Base-by-base conservation (phyloP, 2,329 filamentous ascomycete species). In the Dothideomycetes sp. region DNA sequence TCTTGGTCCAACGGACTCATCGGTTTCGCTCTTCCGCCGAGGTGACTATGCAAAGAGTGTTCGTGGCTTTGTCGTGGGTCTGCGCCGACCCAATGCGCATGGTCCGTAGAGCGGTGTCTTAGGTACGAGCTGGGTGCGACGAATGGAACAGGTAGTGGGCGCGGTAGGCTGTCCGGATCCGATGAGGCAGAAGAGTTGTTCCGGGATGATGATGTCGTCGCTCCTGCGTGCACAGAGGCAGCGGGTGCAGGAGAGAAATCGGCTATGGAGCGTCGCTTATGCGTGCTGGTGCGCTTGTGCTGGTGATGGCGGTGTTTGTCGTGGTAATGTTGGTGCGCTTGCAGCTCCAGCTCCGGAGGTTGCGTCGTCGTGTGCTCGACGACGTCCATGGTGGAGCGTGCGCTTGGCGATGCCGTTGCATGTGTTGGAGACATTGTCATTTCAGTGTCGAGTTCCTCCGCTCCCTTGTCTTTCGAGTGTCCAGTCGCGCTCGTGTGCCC, bases 1-100 rank as follows among this genome's bases (percentile, higher is more conserved):
- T 88, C 83, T 64, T 72, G 77, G 60, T 89, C 83, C 43, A 84
- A 68, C 45, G 74, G 70, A 52, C 70, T 79, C 60, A 73, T 62
- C 46, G 69, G 38, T 27, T 27, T 27, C 22, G 22, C 7, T 12
- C 12, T 27, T 27, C n/a, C n/a, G n/a, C n/a, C n/a, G n/a, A n/a
- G n/a, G n/a, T n/a, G n/a, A n/a, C n/a, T n/a, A n/a, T n/a, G n/a
- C n/a, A n/a, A n/a, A n/a, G n/a, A n/a, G n/a, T 27, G 22, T 5
- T 47, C 41, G 51, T 52, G 27, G 46, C 46, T 40, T 22, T 40
- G 42, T 12, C 12, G 7, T 7, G 7, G 22, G 7, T 27, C 22
- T 27, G 12, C 22, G n/a, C n/a, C n/a, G n/a, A n/a, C n/a, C n/a
- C n/a, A n/a, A 11, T 19, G 27, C 14, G 19, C 45, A 38, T 41